Percentiles rank a stretch among this genome's conserved stretches.
Evolutionary conservation across 1,284 basidiomycete species (phyloP).

Genomic region (Uromyces viciae-fabae): DNA sequence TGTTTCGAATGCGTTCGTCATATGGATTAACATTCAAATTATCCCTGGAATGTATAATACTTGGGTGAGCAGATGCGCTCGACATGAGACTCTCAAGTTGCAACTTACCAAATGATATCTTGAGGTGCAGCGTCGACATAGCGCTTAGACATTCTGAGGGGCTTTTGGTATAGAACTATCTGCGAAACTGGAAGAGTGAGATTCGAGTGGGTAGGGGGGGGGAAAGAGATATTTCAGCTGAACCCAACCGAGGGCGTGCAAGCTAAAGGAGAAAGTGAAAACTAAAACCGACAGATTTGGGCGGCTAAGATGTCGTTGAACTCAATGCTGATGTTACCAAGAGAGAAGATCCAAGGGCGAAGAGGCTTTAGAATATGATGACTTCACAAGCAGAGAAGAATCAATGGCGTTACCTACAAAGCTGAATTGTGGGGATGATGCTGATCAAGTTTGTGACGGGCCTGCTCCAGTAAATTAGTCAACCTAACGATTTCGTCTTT

Average conservation of each 20-base stretch:
- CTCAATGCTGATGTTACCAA: slow-evolving; percentile 66
- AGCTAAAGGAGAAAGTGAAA: too few species aligned
- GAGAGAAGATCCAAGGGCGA: neutral
- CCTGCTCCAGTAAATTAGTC: slow-evolving; percentile 59
- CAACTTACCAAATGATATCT: slow-evolving; percentile 75
- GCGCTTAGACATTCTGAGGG: slow-evolving; percentile 61
- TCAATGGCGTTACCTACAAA: slow-evolving; percentile 56
- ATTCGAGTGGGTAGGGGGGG: neutral
- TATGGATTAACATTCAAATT: slow-evolving; percentile 86
- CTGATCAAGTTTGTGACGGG: slow-evolving; percentile 64
- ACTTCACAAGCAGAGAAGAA: neutral
- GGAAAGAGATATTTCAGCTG: neutral
- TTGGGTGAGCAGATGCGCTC: neutral
- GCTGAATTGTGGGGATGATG: slow-evolving; percentile 53
- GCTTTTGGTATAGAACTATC: slow-evolving; percentile 51
- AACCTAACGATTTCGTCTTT: slow-evolving; percentile 61
- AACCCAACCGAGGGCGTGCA: slow-evolving; percentile 59
- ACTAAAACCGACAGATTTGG: slow-evolving; percentile 62
- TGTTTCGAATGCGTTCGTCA: slow-evolving; percentile 65
- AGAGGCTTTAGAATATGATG: neutral
- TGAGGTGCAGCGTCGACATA: slow-evolving; percentile 72
- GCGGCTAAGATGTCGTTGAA: slow-evolving; percentile 91
- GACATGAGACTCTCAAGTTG: neutral
- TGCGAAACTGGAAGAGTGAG: slow-evolving; percentile 15
- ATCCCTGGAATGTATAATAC: slow-evolving; percentile 47